A percentile compares a stretch with the other conserved stretches of the same genome.
phyloP scores from a whole-genome alignment of 257 asterid genomes.

The Knoxia roxburghii region DNA sequence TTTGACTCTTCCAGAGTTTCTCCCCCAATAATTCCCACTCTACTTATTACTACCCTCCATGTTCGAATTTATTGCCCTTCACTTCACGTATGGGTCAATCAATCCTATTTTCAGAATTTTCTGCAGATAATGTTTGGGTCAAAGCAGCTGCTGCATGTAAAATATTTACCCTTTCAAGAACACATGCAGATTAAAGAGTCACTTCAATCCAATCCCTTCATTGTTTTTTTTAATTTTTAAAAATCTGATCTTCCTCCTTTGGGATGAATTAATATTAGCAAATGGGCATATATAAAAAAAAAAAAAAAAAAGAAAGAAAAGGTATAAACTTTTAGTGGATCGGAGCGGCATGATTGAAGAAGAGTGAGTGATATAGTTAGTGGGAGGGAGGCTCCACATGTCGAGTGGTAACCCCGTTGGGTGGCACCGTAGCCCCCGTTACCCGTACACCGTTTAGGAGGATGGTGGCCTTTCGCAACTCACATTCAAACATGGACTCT shows the following conservation, averaged over 20 bases:
- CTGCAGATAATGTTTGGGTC: neutral
- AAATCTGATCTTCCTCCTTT: too few species aligned
- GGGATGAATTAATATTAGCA: too few species aligned
- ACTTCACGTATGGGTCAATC: conserved; percentile 14
- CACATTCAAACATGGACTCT: neutral
- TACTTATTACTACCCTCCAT: neutral
- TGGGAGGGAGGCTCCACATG: conserved; percentile 38
- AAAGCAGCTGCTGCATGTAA: neutral
- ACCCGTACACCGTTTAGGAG: conserved; percentile 9
- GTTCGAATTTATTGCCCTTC: neutral
- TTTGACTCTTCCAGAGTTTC: too few species aligned
- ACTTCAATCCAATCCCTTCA: neutral
- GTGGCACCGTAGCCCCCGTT: conserved; percentile 27
- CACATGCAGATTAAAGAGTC: neutral
- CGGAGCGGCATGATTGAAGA: neutral
- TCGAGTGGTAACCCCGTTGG: conserved; percentile 55
- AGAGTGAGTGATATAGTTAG: conserved; percentile 11
- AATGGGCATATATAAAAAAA: neutral
- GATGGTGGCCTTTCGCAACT: conserved; percentile 28
- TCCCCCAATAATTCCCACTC: neutral
- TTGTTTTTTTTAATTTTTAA: too few species aligned
- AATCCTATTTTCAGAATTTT: neutral
- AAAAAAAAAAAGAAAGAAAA: neutral
- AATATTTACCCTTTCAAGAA: neutral
- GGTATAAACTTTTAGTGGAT: neutral